Base-by-base conservation (phyloP, 805 yeast genomes). In the Saccharomycopsis sp. region DNA sequence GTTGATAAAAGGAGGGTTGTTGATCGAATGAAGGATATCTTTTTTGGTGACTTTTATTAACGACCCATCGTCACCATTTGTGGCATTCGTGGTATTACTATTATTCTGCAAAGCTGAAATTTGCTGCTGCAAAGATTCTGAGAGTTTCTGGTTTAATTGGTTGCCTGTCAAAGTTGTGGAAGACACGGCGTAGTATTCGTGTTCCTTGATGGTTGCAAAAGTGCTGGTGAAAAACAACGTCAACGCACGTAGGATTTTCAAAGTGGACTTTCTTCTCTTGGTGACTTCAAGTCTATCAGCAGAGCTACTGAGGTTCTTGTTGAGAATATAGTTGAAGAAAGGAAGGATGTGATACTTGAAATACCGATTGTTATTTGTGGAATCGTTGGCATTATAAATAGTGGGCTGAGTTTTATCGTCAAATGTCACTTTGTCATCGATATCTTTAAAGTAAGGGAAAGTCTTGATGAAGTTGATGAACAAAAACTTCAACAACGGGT, bases 261-360 rank as follows among this genome's bases (percentile, higher is more conserved):
- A 60, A 17, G 76, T 76, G 35, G 78, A 59, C 48, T 81, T 73
- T 51, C 73, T 71, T 22, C 86, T 66, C 53, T 92, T 80, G 2
- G 86, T 74, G n/a, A 73, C 63, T 46, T 81, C 85, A 12, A 77
- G 80, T 23, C 96, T 65, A 50, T 85, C 95, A 31, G 73, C 73
- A 19, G 88, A 71, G 43, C 77, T 72, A 48, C 87, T 77, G 37
- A 89, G 74, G 32, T 75, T 73, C 56, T 84, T 75, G 16, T 68
- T 61, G 58, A 83, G 80, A 62, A 92, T 78, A 41, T 79, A 72
- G 54, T 87, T 94, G 53, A 80, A 73, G 53, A 88, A 85, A 19
- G 78, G 77, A 59, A 88, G 96, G 0, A 87, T 77, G 36, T 80
- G 78, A 34, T 64, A 67, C 38, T 74, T 73, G 96, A 96, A 89